Evolutionary conservation across 768 basidiomycete genomes (phyloP).

Genomic region (Agrocybe chaxingu): DNA sequence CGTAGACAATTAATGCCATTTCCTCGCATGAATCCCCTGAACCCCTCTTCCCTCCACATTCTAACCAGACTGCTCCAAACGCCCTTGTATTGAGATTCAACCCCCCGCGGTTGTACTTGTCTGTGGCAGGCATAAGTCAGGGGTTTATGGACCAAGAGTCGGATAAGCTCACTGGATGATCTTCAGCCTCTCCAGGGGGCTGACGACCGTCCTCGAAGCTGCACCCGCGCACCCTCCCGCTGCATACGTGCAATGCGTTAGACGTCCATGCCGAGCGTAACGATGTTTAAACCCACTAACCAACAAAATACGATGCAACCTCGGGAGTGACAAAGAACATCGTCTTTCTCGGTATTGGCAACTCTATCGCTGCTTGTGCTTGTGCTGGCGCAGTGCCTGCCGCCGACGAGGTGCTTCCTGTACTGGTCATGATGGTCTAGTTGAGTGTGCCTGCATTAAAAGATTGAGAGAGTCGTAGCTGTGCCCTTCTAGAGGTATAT

Average conservation of each 20-base stretch:
- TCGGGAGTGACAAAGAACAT: slow-evolving; percentile 19
- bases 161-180: slow-evolving; percentile 81
- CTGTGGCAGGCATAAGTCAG: slow-evolving; percentile 35
- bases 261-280: slow-evolving; percentile 22
- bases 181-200: slow-evolving; percentile 47
- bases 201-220: no score
- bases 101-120: slow-evolving; percentile 80
- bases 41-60: slow-evolving; percentile 94
- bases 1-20: slow-evolving; percentile 88
- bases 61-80: slow-evolving; percentile 81
- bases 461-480: slow-evolving; percentile 1
- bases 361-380: neutral
- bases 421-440: slow-evolving; percentile 15
- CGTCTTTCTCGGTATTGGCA: slow-evolving; percentile 3
- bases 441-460: slow-evolving; percentile 16
- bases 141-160: neutral
- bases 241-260: no score
- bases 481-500: slow-evolving; percentile 3
- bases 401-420: slow-evolving; percentile 11
- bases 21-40: slow-evolving; percentile 90
- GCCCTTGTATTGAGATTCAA: slow-evolving; percentile 71
- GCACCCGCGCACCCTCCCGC: no score
- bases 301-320: slow-evolving; percentile 24
- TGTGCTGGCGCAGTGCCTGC: slow-evolving; percentile 6
- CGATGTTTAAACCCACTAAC: no score